Evolutionary conservation across 2,329 filamentous ascomycete genomes (phyloP).

Genomic region (Penicillium crustosum): DNA sequence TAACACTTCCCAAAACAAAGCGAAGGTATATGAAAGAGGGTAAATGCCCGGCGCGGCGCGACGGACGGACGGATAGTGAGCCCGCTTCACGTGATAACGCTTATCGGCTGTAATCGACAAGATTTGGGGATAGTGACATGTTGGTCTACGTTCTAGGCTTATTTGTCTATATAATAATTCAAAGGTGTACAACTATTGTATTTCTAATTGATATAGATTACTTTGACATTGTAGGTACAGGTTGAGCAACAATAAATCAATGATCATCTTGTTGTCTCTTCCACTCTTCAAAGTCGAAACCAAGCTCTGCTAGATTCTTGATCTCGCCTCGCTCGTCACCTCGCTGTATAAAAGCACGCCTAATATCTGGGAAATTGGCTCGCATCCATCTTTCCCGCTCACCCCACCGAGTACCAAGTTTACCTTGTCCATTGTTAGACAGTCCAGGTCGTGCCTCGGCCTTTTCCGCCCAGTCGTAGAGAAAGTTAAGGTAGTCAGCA

Average conservation of each 20-base stretch:
- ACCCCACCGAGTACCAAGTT: slow-evolving; percentile 70
- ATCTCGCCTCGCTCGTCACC: slow-evolving; percentile 60
- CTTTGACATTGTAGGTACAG: background rate
- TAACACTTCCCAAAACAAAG: slow-evolving; percentile 1
- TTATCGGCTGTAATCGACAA: slow-evolving; percentile 21
- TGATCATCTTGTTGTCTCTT: slow-evolving; percentile 22
- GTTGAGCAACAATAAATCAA: background rate
- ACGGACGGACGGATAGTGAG: slow-evolving; percentile 25
- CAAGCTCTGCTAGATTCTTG: slow-evolving; percentile 68
- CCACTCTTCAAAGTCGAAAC: slow-evolving; percentile 58
- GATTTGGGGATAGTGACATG: background rate
- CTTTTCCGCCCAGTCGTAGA: slow-evolving; percentile 45
- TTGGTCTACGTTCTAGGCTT: background rate
- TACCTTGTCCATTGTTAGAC: slow-evolving; percentile 54
- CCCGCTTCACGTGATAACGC: slow-evolving; percentile 34
- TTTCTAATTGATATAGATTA: background rate
- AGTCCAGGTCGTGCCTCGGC: slow-evolving; percentile 40
- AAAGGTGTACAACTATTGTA: background rate
- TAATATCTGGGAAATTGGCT: slow-evolving; percentile 65
- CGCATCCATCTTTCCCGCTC: slow-evolving; percentile 71
- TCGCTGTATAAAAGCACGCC: slow-evolving; percentile 66
- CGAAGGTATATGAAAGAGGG: slow-evolving; percentile 18
- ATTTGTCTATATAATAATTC: background rate
- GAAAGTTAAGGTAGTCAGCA: slow-evolving; percentile 46
- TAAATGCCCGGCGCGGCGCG: slow-evolving; percentile 8